Base-by-base conservation (phyloP, 1,284 basidiomycete genomes). In the Apiotrichum laibachii region DNA sequence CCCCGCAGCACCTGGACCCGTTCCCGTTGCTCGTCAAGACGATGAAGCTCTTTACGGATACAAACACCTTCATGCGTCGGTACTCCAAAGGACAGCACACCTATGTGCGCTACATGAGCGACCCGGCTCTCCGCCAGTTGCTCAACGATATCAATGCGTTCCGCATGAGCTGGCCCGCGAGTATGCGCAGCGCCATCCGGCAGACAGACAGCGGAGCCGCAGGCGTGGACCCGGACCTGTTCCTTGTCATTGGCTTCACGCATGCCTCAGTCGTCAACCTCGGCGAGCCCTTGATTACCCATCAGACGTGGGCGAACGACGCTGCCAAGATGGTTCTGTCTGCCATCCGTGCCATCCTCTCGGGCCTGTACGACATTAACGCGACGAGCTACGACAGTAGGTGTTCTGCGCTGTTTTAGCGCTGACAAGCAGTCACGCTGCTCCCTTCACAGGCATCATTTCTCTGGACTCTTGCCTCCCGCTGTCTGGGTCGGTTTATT, bases 11-110 rank as follows among this genome's bases (percentile, higher is more conserved):
- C 55, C 35, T 58, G 12, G 72, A 73, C 78, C 37, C 87, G 80
- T 42, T 82, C 77, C 7, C 88, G 84, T 60, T 92, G 85, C 26
- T 76, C 67, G 67, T 91, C 85, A 72, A 76, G 61, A 2, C 85
- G 82, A 56, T 88, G 84, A 56, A 80, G 72, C 33, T 83, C 80
- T 52, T 89, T 88, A 61, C 65, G 5, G 69, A 71, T 16, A 66
- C 72, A 10, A 63, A 62, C 26, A 51, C 52, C 4, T 77, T 73
- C 48, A 69, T 72, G 59, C 62, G 73, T 11, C 44, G 43, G 19
- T 77, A 77, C 53, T 60, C 64, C 19, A 66, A 71, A 2, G 70
- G 69, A 10, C 42, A 52, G 2, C 72, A 73, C 53, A 58, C 58
- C 5, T 60, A 68, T 37, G 35, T 58, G 1, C 63, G 62, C 22